Evolutionary conservation across 768 basidiomycete species (phyloP).

Genomic region (Nidularia pulvinata): DNA sequence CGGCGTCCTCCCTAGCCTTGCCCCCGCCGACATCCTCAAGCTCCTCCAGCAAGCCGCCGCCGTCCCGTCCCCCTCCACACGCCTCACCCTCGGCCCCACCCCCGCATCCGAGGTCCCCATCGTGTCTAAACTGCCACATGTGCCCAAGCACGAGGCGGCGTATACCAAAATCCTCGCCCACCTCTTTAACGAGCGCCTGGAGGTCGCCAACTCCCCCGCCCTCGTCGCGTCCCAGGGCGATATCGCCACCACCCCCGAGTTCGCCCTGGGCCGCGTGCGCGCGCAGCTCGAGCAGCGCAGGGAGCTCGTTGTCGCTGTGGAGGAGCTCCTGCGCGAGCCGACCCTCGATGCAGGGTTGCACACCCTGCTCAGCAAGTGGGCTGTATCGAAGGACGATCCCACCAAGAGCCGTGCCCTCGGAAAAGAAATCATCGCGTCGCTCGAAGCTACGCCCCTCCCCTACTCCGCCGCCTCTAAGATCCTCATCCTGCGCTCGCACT

Average conservation of each 20-base stretch:
- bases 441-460: conserved; percentile 36
- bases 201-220: conserved; percentile 83
- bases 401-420: conserved; percentile 60
- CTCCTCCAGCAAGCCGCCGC: conserved; percentile 44
- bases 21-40: conserved; percentile 43
- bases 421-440: conserved; percentile 48
- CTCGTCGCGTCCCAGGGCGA: conserved; percentile 69
- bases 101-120: conserved; percentile 19
- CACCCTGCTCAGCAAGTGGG: conserved; percentile 77
- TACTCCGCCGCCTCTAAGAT: conserved; percentile 53
- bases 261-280: conserved; percentile 89
- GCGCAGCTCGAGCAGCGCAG: conserved; percentile 78
- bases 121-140: conserved; percentile 42
- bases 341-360: conserved; percentile 58
- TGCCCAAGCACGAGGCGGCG: conserved; percentile 90
- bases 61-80: conserved; percentile 26
- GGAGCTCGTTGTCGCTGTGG: conserved; percentile 63
- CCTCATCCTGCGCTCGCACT: conserved; percentile 57
- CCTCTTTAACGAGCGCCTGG: conserved; percentile 76
- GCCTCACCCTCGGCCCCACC: conserved; percentile 46
- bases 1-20: conserved; percentile 41
- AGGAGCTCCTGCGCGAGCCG: conserved; percentile 58
- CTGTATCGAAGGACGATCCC: conserved; percentile 71
- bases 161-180: conserved; percentile 89
- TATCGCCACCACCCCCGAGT: conserved; percentile 90